Base-by-base conservation (phyloP, 2,329 filamentous ascomycete species). In the Aspergillus fijiensis region DNA sequence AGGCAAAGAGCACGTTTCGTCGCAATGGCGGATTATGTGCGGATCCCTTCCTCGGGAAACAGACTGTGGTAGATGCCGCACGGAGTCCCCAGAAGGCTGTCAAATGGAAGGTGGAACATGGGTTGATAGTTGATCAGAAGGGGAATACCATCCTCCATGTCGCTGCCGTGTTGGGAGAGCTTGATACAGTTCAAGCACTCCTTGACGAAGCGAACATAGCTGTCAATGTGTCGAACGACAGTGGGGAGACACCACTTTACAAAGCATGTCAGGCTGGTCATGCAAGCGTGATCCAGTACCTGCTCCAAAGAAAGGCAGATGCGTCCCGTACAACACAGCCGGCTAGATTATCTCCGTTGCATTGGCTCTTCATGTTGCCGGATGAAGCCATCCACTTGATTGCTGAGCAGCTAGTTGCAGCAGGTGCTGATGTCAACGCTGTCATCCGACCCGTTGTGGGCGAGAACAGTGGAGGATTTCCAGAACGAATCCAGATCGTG, bases 241-340 rank as follows among this genome's bases (percentile, higher is more conserved):
- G 70, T 55, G 58, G 49, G 4, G 69, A 71, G 39, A 71, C 70
- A 7, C 64, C 69, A 14, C 56, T 72, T 7, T 71, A 70, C 53
- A 71, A 69, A 35, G 70, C 70, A 9, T 70, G 63, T 29, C 69
- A 72, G 51, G 70, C 69, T 5, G 70, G 69, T 9, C 70, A 71
- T 53, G 54, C 61, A 6, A 39, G 65, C 2, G 61, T 68, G n/a
- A 64, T 72, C 42, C 49, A 68, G 16, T 59, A 63, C 29, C 61
- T 71, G 49, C 64, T 72, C 39, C 61, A 69, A 16, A 60, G 61
- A 14, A 65, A 67, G 5, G 70, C 70, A 27, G 63, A 56, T 47
- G 60, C 64, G 57, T 63, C 58, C 2, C 58, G 57, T n/a, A 33
- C 51, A 27, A 70, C 67, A 9, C 65, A 51, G 25, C 48, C 64